Evolutionary conservation across 2,329 filamentous ascomycete species (phyloP).

Genomic region (Daldinia eschscholtzii): DNA sequence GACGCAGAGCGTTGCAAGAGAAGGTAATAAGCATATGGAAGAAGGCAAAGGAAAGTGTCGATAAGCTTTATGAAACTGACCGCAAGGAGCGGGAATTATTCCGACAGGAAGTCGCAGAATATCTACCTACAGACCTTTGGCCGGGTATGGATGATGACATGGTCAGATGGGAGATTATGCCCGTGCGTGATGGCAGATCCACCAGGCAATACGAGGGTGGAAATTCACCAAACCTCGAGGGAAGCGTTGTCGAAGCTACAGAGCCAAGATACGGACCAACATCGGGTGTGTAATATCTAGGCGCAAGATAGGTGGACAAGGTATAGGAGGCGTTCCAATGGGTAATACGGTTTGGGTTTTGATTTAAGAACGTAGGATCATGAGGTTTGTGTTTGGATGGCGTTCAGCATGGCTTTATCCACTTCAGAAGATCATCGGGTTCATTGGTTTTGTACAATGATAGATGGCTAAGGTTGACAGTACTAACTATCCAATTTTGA

Average conservation of each 20-base stretch:
- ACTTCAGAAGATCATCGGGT: slow-evolving; percentile 7
- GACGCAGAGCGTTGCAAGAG: slow-evolving; percentile 78
- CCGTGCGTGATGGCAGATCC: slow-evolving; percentile 52
- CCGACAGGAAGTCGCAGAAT: slow-evolving; percentile 84
- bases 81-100: slow-evolving; percentile 80
- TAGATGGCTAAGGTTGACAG: slow-evolving; percentile 26
- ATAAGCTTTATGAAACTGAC: slow-evolving; percentile 81
- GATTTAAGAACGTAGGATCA: slow-evolving; percentile 18
- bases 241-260: slow-evolving; percentile 50
- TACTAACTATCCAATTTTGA: not conserved
- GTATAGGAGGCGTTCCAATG: slow-evolving; percentile 27
- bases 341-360: slow-evolving; percentile 12
- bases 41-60: slow-evolving; percentile 81
- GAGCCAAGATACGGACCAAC: slow-evolving; percentile 39
- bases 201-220: slow-evolving; percentile 40
- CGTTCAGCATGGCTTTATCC: slow-evolving; percentile 16
- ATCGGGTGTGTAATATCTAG: slow-evolving; percentile 23
- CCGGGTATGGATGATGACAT: slow-evolving; percentile 75
- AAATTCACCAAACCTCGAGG: slow-evolving; percentile 51
- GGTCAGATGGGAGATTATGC: slow-evolving; percentile 64
- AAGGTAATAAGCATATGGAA: slow-evolving; percentile 80
- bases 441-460: not conserved
- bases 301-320: slow-evolving; percentile 1
- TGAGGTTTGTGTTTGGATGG: slow-evolving; percentile 11
- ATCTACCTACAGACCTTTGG: slow-evolving; percentile 89